phyloP scores from a whole-genome alignment of 805 yeast species.

The Ogataea paraovalis region DNA sequence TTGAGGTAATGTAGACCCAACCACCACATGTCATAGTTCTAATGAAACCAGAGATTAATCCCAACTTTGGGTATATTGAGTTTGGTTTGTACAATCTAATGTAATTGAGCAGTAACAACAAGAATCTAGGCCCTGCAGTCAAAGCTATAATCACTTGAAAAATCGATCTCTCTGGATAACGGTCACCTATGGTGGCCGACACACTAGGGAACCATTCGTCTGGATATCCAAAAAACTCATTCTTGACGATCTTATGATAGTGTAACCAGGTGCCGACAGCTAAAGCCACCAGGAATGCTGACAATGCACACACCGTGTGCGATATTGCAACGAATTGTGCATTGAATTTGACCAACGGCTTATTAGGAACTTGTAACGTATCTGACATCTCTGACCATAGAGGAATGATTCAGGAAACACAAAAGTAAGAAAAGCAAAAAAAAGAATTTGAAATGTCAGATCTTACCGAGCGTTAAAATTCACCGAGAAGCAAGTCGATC shows the following conservation, averaged over 20 bases:
- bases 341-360: conserved; percentile 38
- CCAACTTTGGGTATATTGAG: conserved; percentile 37
- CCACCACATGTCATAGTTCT: conserved; percentile 97
- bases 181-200: conserved; percentile 93
- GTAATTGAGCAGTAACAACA: conserved; percentile 51
- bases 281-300: conserved; percentile 75
- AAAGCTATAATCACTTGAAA: conserved; percentile 90
- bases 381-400: neutral
- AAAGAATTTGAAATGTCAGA: too few relatives aligned
- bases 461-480: too few relatives aligned
- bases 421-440: too few relatives aligned
- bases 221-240: conserved; percentile 86
- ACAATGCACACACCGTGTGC: conserved; percentile 66
- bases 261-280: conserved; percentile 73
- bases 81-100: conserved; percentile 39
- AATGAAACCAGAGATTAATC: conserved; percentile 63
- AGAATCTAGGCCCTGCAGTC: conserved; percentile 89
- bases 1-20: conserved; percentile 95
- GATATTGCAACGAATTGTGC: conserved; percentile 66
- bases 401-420: neutral
- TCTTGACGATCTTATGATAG: conserved; percentile 82
- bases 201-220: conserved; percentile 99
- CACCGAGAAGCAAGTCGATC: too few relatives aligned
- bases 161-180: conserved; percentile 92
- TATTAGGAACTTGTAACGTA: neutral